A percentile compares a stretch with the other conserved stretches of the same genome.
These are phyloP conservation scores for Xylaria sp. DNA, from an alignment of 2,329 filamentous ascomycete species.

Conservation along the genomic window DNA sequence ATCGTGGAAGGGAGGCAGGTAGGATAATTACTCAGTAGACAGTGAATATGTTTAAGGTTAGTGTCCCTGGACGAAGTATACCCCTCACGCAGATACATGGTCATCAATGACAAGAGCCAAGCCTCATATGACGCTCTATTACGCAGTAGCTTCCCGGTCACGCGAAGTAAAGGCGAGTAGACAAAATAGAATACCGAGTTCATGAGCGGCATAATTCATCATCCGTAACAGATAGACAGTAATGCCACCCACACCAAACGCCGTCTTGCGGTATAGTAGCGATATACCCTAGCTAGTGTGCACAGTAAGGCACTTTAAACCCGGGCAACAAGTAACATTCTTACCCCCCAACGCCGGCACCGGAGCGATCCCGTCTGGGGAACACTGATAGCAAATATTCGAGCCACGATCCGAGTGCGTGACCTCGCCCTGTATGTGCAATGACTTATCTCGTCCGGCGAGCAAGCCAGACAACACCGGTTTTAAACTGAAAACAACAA, in stretches of 20 bases:
- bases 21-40: background rate
- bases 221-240: constrained; percentile 10
- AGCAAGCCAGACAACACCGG: constrained; percentile 23
- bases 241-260: constrained; percentile 21
- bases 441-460: constrained; percentile 6
- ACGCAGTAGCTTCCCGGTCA: background rate
- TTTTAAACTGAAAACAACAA: constrained; percentile 8
- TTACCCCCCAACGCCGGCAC: constrained; percentile 19
- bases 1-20: background rate
- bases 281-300: constrained; percentile 3
- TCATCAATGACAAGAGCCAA: background rate
- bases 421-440: constrained; percentile 8
- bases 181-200: background rate
- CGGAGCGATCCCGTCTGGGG: constrained; percentile 11
- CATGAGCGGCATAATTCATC: constrained; percentile 24
- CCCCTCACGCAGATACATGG: background rate
- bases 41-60: background rate
- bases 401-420: constrained; percentile 13
- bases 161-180: background rate
- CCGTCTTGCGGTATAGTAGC: constrained; percentile 12
- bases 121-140: constrained; percentile 2
- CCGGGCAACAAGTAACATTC: background rate
- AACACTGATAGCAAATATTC: constrained; percentile 14
- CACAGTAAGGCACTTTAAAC: constrained; percentile 5
- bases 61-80: background rate